These are phyloP conservation scores for Corymbia maculata DNA, from an alignment of 345 rosid genomes.

Conservation along the genomic window DNA sequence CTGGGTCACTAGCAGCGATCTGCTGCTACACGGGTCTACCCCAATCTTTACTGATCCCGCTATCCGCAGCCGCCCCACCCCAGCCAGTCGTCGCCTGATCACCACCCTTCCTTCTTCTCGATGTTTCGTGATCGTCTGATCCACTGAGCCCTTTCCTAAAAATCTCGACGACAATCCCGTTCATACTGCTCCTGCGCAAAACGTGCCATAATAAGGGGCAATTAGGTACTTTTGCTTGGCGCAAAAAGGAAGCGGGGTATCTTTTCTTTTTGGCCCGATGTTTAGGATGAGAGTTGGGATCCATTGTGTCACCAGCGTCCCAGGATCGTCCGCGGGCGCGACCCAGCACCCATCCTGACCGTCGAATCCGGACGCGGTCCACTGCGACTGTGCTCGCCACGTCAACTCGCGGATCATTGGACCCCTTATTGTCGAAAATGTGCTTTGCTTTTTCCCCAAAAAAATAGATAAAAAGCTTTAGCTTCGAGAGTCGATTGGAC, in stretches of 20 bases:
- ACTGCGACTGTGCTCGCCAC: neutral
- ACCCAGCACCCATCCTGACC: neutral
- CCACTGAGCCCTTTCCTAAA: neutral
- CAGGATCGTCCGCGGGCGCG: neutral
- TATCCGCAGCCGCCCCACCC: neutral
- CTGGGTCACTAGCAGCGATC: neutral
- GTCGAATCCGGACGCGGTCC: neutral
- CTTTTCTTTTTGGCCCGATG: neutral
- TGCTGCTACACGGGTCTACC: neutral
- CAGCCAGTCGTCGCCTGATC: neutral
- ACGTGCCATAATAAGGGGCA: neutral
- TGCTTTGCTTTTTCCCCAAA: neutral
- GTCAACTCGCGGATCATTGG: neutral
- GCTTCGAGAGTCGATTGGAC: neutral
- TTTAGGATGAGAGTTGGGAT: neutral
- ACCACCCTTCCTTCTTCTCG: neutral
- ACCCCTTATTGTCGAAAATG: neutral
- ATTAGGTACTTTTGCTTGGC: too few relatives aligned
- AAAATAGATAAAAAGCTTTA: too few relatives aligned
- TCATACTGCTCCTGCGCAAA: neutral
- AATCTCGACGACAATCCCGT: neutral
- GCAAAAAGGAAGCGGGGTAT: accelerated
- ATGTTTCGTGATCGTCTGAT: neutral
- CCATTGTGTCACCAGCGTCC: neutral
- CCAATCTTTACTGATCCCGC: neutral